phyloP scores from a whole-genome alignment of 2,329 filamentous ascomycete genomes.

The Aspergillus flavus region DNA sequence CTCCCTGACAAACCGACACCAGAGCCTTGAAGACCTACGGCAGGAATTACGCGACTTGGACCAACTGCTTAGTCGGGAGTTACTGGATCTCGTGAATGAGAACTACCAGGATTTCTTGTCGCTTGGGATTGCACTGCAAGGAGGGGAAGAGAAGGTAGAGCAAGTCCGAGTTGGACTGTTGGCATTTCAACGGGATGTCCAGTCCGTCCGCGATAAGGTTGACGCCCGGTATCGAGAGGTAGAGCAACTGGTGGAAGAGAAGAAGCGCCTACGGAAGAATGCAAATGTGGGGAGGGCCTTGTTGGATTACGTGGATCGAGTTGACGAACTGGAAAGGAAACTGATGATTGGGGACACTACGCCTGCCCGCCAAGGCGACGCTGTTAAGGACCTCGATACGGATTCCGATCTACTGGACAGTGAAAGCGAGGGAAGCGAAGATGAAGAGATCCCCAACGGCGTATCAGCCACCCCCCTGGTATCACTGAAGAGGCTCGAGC shows the following conservation, averaged over 20 bases:
- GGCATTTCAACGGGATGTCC: constrained; percentile 80
- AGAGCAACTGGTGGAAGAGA: constrained; percentile 63
- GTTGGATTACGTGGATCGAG: constrained; percentile 48
- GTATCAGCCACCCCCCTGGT: constrained; percentile 35
- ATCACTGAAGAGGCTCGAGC: constrained; percentile 52
- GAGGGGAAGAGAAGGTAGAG: constrained; percentile 89
- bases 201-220: constrained; percentile 70
- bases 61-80: constrained; percentile 77
- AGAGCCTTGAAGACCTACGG: constrained; percentile 92
- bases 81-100: constrained; percentile 90
- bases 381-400: constrained; percentile 28
- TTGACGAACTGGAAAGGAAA: constrained; percentile 65
- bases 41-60: constrained; percentile 80
- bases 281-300: constrained; percentile 63
- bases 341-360: constrained; percentile 63
- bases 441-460: constrained; percentile 44
- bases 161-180: constrained; percentile 85
- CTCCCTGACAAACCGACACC: constrained; percentile 81
- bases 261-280: constrained; percentile 63
- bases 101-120: constrained; percentile 92
- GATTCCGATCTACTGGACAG: constrained; percentile 40
- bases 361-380: constrained; percentile 20
- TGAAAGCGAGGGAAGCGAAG: constrained; percentile 39
- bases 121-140: constrained; percentile 76
- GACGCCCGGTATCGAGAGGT: constrained; percentile 66